Evolutionary conservation across 805 yeast genomes (phyloP), one percentile per base, ranked within the genome.

Genomic region (Ogataea angusta): DNA sequence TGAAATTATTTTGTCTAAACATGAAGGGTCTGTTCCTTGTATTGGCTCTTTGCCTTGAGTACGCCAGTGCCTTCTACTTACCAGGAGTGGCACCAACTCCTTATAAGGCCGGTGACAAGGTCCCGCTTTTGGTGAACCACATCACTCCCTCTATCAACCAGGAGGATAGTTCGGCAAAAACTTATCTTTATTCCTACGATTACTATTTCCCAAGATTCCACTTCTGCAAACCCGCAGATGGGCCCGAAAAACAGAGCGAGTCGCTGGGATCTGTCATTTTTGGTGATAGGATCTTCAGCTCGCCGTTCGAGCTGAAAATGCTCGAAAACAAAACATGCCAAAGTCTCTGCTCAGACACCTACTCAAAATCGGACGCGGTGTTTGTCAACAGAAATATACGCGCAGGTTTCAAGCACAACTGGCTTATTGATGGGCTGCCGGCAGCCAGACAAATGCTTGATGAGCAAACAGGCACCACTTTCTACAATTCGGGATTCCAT

Each of bases 41-140:
- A 19, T 27, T 33, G 23, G 43, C 46, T 28, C 32, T 45, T 6
- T 42, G 33, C 13, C 24, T 36, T 14, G 39, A 42, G 21, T 38
- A 30, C 13, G 61, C 64, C 14, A 40, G 48, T 37, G 95, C 82
- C 2, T 91, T 93, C 66, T 91, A 93, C 59, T 70, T 93, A 41
- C 98, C 98, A 0, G 98, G 98, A 7, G 93, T 89, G 17, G 96
- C 98, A 0, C 98, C 99, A 14, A 85, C 95, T 1, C 83, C 91
- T 36, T 93, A 91, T 59, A 69, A 73, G 33, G 71, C 76, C 45
- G 88, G 82, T 36, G 95, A 90, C 39, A 51, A 57, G 3, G 80
- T 93, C 36, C 87, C 91, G 12, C 67, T 93, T 40, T 68, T 84
- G 36, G 99, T 93, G 23, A 93, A 93, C 60, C 95, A 89, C 56